Conservation (phyloP, 495 filamentous ascomycete species). For the Xylaria castorea region DNA sequence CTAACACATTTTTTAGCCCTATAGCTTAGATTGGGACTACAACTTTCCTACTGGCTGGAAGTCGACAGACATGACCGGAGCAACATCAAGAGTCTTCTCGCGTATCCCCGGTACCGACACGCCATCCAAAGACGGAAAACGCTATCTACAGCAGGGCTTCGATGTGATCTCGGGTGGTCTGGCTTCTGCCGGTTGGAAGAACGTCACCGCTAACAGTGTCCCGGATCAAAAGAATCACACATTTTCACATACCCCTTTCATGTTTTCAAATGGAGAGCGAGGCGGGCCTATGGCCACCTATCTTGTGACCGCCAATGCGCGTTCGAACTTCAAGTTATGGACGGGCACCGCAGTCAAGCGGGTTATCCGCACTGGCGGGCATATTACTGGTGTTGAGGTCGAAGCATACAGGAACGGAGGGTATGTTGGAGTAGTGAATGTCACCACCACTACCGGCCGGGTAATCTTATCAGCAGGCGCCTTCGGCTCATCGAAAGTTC, state of each 20-base stretch:
- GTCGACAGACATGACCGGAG: slow-evolving; percentile 62
- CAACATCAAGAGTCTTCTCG: slow-evolving; percentile 66
- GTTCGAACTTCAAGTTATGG: slow-evolving; percentile 71
- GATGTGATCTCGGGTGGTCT: slow-evolving; percentile 64
- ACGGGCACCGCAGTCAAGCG: slow-evolving; percentile 70
- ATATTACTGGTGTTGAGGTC: slow-evolving; percentile 72
- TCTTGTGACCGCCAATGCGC: slow-evolving; percentile 65
- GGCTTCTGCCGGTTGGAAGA: slow-evolving; percentile 63
- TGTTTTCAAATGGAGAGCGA: slow-evolving; percentile 70
- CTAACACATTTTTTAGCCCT: slow-evolving; percentile 38
- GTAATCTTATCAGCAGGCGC: slow-evolving; percentile 75
- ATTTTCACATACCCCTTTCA: slow-evolving; percentile 71
- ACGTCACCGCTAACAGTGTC: slow-evolving; percentile 64
- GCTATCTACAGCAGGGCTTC: slow-evolving; percentile 72
- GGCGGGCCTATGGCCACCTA: slow-evolving; percentile 79
- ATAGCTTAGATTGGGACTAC: slow-evolving; percentile 70
- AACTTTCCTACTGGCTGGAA: slow-evolving; percentile 80
- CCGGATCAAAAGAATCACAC: slow-evolving; percentile 72
- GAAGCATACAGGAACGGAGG: slow-evolving; percentile 62
- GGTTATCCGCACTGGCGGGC: slow-evolving; percentile 65
- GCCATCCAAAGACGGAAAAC: slow-evolving; percentile 71
- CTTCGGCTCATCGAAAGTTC: slow-evolving; percentile 74
- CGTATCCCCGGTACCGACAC: slow-evolving; percentile 73
- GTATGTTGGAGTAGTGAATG: slow-evolving; percentile 62
- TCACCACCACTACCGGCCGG: slow-evolving; percentile 65